phyloP scores from a whole-genome alignment of 345 rosid genomes.

The Gossypium australe region DNA sequence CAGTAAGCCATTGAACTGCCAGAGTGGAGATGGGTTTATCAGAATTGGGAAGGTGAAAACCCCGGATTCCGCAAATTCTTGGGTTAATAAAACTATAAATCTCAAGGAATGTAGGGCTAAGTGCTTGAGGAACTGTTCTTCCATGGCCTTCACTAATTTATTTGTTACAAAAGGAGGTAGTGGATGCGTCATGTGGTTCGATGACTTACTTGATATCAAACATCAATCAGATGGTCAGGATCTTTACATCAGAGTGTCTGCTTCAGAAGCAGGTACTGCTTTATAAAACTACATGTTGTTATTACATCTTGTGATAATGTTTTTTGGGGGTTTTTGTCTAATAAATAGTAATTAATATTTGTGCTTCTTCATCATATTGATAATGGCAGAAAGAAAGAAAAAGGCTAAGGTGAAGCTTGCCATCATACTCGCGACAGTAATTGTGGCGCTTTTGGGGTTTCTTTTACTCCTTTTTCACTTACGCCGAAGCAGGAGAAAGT shows the following conservation, averaged over 20 bases:
- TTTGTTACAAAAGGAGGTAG: constrained; percentile 3
- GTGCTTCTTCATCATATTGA: neutral
- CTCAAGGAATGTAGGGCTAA: constrained; percentile 4
- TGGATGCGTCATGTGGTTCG: constrained; percentile 17
- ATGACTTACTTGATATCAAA: constrained; percentile 16
- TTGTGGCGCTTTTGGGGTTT: neutral
- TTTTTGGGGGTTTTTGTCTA: neutral
- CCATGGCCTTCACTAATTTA: constrained; percentile 7
- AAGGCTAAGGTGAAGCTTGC: neutral
- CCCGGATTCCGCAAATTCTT: constrained; percentile 32
- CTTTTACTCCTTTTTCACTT: neutral
- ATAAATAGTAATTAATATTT: neutral
- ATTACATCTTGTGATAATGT: neutral
- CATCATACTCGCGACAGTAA: neutral
- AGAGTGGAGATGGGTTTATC: constrained; percentile 29
- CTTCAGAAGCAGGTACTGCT: constrained; percentile 13
- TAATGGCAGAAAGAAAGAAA: neutral
- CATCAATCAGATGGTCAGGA: constrained; percentile 23
- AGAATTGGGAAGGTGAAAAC: constrained; percentile 25
- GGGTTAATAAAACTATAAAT: constrained; percentile 8
- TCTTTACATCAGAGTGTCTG: constrained; percentile 53
- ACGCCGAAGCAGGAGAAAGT: neutral
- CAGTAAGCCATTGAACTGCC: constrained; percentile 26
- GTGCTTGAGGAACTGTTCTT: constrained; percentile 18
- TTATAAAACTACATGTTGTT: constrained; percentile 4